A percentile compares a stretch with the other conserved stretches of the same genome.
These are phyloP conservation scores for Ogataea populi-albae DNA, from an alignment of 805 yeast genomes.

Conservation along the genomic window DNA sequence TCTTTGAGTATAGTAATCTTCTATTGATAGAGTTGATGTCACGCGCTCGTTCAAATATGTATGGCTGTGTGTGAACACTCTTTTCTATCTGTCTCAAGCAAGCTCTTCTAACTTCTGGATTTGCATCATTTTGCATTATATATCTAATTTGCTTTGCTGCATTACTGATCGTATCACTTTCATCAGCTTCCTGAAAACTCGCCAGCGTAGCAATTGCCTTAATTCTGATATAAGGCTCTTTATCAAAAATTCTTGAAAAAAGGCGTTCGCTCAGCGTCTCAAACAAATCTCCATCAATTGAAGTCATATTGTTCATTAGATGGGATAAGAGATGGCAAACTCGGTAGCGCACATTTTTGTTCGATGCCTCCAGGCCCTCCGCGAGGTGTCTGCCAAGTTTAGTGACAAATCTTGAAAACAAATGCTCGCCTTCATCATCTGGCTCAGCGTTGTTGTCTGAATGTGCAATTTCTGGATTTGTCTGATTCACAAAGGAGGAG, in stretches of 20 bases:
- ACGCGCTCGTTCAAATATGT: slow-evolving; percentile 74
- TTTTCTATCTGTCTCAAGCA: slow-evolving; percentile 70
- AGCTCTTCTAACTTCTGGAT: slow-evolving; percentile 86
- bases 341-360: slow-evolving; percentile 74
- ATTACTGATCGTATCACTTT: slow-evolving; percentile 39
- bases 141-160: slow-evolving; percentile 46
- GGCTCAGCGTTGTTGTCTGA: slow-evolving; percentile 32
- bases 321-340: slow-evolving; percentile 73
- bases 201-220: slow-evolving; percentile 81
- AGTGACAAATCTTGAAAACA: slow-evolving; percentile 53
- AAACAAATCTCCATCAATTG: slow-evolving; percentile 70
- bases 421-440: slow-evolving; percentile 31
- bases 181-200: slow-evolving; percentile 63
- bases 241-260: slow-evolving; percentile 63
- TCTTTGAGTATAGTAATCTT: slow-evolving; percentile 64
- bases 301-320: slow-evolving; percentile 67
- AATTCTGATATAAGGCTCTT: slow-evolving; percentile 74
- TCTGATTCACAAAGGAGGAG: slow-evolving; percentile 54
- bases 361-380: slow-evolving; percentile 76
- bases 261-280: slow-evolving; percentile 60
- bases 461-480: slow-evolving; percentile 37
- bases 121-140: slow-evolving; percentile 73
- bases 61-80: slow-evolving; percentile 49
- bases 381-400: slow-evolving; percentile 61
- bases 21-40: slow-evolving; percentile 74